Evolutionary conservation across 192 early-diverging fungal genomes (phyloP), one percentile per base, ranked within the genome.

Genomic region (Podila verticillata): DNA sequence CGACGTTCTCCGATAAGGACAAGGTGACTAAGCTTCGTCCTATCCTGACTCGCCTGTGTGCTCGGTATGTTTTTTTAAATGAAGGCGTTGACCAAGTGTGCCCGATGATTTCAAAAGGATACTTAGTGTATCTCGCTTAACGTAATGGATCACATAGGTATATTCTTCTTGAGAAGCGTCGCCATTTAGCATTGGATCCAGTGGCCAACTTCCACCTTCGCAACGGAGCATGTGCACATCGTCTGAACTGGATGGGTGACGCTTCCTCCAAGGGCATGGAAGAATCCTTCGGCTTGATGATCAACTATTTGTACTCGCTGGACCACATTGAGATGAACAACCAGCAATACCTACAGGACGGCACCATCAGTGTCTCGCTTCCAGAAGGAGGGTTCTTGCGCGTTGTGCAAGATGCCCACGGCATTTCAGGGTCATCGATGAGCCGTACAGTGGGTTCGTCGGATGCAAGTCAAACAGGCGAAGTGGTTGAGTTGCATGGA

Each of bases 201-300:
- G 97, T 98, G 0, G 96, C 95, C 26, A 97, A 98, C 82, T 98
- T 98, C 66, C 97, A 98, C 69, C 77, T 97, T 58, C 91, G 97
- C 29, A 98, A 98, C 73, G 97, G 97, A 8, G 95, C 96, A 0
- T 95, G 93, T 69, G 87, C 96, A 10, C 90, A 96, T 67, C 89
- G 91, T 5, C 64, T 97, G 65, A 95, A 97, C 81, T 97, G 95
- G 95, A 87, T 92, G 65, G 96, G 91, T 20, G 95, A 97, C 74
- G 88, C 86, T 1, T 95, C 95, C 32, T 82, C 86, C 77, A 88
- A 81, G 73, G 96, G 97, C 5, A 81, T 97, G 61, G 73, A 87
- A 9, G 92, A 97, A 70, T 96, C 95, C 17, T 93, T 93, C 68
- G 96, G 95, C 4, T 91, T 99, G 56, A 99, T 99, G 97, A 89